Percentiles rank a stretch among this genome's conserved stretches.
These are phyloP conservation scores for Handroanthus guayacan DNA, from an alignment of 257 asterid genomes.

Conservation along the genomic window DNA sequence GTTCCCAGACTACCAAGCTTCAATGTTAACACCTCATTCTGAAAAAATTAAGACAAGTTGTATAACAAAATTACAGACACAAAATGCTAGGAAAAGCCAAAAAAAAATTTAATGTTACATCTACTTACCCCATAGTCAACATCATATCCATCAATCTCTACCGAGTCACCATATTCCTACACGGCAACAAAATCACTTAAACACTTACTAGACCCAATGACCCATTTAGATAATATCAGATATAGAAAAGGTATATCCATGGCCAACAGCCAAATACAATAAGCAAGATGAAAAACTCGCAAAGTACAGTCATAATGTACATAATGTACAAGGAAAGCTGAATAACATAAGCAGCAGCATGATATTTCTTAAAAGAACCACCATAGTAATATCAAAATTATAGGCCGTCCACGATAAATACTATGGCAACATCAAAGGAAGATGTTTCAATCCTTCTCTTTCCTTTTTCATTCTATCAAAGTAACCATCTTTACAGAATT, in stretches of 20 bases:
- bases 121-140: slow-evolving; percentile 86
- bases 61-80: slow-evolving; percentile 22
- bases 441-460: slow-evolving; percentile 4
- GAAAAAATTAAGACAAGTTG: slow-evolving; percentile 31
- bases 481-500: neutral
- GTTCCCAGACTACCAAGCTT: slow-evolving; percentile 91
- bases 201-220: neutral
- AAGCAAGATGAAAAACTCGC: slow-evolving; percentile 11
- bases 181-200: slow-evolving; percentile 27
- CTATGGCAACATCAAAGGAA: neutral
- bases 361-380: neutral
- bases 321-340: neutral
- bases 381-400: neutral
- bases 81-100: neutral
- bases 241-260: neutral
- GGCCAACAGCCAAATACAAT: neutral
- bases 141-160: slow-evolving; percentile 82
- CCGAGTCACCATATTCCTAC: slow-evolving; percentile 86
- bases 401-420: neutral
- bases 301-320: neutral
- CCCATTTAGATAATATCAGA: neutral
- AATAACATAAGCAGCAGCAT: neutral
- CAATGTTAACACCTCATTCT: slow-evolving; percentile 93
- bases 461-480: slow-evolving; percentile 8
- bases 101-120: slow-evolving; percentile 8